These are phyloP conservation scores for Boechera stricta DNA, from an alignment of 345 rosid species.

Conservation along the genomic window DNA sequence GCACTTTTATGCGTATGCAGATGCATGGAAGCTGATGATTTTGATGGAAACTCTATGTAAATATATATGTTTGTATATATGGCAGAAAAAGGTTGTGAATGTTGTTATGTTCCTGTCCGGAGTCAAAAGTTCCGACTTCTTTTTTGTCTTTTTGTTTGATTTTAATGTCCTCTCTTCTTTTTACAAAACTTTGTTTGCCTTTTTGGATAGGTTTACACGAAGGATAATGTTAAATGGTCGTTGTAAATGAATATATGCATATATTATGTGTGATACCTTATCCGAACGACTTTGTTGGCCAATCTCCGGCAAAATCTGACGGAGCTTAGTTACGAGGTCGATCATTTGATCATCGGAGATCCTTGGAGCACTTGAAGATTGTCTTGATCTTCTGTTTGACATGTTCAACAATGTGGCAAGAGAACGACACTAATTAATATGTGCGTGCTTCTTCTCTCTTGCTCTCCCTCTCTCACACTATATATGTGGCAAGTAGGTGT, in stretches of 20 bases:
- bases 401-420: conserved; percentile 46
- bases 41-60: neutral
- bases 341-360: conserved; percentile 92
- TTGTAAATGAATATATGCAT: neutral
- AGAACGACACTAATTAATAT: neutral
- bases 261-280: conserved; percentile 60
- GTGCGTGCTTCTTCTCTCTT: conserved; percentile 20
- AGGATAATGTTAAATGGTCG: neutral
- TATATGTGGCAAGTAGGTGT: conserved; percentile 37
- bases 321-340: conserved; percentile 82
- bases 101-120: conserved; percentile 36
- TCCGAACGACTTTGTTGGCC: conserved; percentile 72
- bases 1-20: neutral
- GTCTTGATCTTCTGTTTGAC: conserved; percentile 93
- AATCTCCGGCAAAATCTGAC: conserved; percentile 88
- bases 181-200: neutral
- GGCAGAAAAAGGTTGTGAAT: neutral
- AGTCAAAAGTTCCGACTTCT: conserved; percentile 44
- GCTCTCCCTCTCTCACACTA: neutral
- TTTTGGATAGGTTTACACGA: conserved; percentile 10
- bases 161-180: conserved; percentile 27
- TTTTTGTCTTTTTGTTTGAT: conserved; percentile 20
- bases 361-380: conserved; percentile 60
- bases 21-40: conserved; percentile 15
- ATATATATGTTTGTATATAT: neutral